Base-by-base conservation (phyloP, 1,139 yeast genomes). In the Eremothecium sinecaudum region DNA sequence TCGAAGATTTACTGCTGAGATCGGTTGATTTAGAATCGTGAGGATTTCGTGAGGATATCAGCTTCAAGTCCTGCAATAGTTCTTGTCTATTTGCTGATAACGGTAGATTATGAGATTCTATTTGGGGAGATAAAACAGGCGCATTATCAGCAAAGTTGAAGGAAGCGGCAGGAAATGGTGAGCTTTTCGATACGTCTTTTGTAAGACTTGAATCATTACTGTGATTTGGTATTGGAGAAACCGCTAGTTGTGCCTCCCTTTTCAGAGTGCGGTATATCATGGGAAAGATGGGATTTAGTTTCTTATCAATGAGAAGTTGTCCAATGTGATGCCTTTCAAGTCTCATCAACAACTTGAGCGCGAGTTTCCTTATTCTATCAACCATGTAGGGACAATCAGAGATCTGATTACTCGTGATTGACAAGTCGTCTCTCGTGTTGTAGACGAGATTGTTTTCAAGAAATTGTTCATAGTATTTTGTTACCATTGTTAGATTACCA, bases 311-410 rank as follows among this genome's bases (percentile, higher is more conserved):
- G 16, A 49, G 21, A 5, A 45, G 13, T 5, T 21, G 33, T 12
- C 52, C 53, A 2, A 50, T 34, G 5, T 46, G 45, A 30, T 48
- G 49, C 11, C 38, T 31, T 25, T 46, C 43, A 6, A 48, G 35
- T 25, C 33, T 40, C 14, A 34, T 31, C 20, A 47, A 24, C 9
- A 48, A 27, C 14, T 35, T 41, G 2, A 38, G 26, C 7, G 46
- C 25, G 8, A 37, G 21, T 19, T 31, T 33, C 26, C 39, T 47
- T 15, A 45, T 37, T 17, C 38, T 45, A 3, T 23, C 34, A 1
- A 39, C 33, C 2, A 34, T 25, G n/a, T 24, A 15, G 10, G 16
- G n/a, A 24, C n/a, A 16, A 4, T 24, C 28, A n/a, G 10, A 16
- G n/a, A 16, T 4, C 16, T 12, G 13, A 15, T n/a, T 10, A 3